Conservation (phyloP, 2,329 filamentous ascomycete genomes). For the Cladophialophora carrionii region DNA sequence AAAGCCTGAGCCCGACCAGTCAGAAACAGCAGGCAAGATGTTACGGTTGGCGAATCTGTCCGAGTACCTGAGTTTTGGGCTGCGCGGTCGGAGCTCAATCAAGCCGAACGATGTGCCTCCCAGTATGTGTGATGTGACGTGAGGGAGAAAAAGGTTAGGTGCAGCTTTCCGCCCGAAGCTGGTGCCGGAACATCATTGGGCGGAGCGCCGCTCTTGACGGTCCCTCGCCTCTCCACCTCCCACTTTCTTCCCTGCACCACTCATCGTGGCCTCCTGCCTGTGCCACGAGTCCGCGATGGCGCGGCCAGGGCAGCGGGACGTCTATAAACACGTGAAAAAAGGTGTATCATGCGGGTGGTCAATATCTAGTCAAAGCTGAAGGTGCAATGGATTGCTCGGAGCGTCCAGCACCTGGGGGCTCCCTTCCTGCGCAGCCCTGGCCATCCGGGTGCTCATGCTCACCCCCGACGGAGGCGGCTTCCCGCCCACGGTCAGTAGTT, state of each 20-base stretch:
- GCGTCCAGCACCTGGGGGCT: background rate
- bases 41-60: background rate
- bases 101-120: slow-evolving; percentile 4
- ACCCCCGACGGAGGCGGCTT: slow-evolving; percentile 1
- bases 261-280: background rate
- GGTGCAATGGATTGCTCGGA: background rate
- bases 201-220: slow-evolving; percentile 24
- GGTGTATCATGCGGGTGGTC: background rate
- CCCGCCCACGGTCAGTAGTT: slow-evolving; percentile 4
- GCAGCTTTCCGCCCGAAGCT: slow-evolving; percentile 21
- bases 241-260: slow-evolving; percentile 9
- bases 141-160: slow-evolving; percentile 2
- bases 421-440: slow-evolving; percentile 1
- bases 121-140: background rate
- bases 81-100: background rate
- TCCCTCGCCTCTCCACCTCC: slow-evolving; percentile 15
- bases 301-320: background rate
- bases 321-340: background rate
- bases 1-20: slow-evolving; percentile 10
- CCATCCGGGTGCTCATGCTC: background rate
- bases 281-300: background rate
- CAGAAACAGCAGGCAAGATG: background rate
- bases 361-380: background rate
- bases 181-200: slow-evolving; percentile 22
- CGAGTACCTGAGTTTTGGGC: background rate